Base-by-base conservation (phyloP, 2,329 filamentous ascomycete genomes). In the Coniochaeta prunicola region DNA sequence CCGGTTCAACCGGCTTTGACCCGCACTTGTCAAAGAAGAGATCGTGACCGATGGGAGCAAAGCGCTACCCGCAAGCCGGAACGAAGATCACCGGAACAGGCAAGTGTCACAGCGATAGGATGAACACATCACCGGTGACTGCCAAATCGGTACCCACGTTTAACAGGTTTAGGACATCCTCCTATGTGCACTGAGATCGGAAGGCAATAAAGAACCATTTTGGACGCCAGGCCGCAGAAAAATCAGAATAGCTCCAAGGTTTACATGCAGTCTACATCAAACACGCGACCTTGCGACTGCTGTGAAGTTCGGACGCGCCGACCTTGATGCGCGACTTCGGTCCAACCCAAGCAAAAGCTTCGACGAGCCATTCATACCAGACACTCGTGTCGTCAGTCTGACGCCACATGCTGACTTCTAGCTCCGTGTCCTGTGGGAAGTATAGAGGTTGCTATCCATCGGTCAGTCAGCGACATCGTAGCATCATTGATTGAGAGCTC, bases 311-410 rank as follows among this genome's bases (percentile, higher is more conserved):
- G 53, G 85, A 87, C 54, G 78, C 77, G 5, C 79, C 87, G 19
- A 91, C 76, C 73, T 87, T 87, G 72, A 90, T 78, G 58, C 87
- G 77, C 64, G 78, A 77, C 40, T 80, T 77, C n/a, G 80, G 80
- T 1, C 81, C 81, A 56, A 84, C 74, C 77, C 83, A 87, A 21
- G 80, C 82, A 72, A 87, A 97, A 12, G 89, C 90, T 72, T 97
- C 94, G 2, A 97, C 87, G 61, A 94, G 80, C 94, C 94, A 99
- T 72, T 99, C 94, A 72, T 99, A 99, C 96, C 94, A 99, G 8
- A 99, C 94, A 72, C 90, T 96, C 38, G 89, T 85, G 70, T 97
- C 91, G 69, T 99, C 93, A 0, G 94, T 97, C 74, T 96, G 90
- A 56, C 94, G 84, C 90, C 92, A 97, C 86, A 99, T 97, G 70